phyloP scores from a whole-genome alignment of 2,329 filamentous ascomycete genomes.

The Akanthomyces lecanii region DNA sequence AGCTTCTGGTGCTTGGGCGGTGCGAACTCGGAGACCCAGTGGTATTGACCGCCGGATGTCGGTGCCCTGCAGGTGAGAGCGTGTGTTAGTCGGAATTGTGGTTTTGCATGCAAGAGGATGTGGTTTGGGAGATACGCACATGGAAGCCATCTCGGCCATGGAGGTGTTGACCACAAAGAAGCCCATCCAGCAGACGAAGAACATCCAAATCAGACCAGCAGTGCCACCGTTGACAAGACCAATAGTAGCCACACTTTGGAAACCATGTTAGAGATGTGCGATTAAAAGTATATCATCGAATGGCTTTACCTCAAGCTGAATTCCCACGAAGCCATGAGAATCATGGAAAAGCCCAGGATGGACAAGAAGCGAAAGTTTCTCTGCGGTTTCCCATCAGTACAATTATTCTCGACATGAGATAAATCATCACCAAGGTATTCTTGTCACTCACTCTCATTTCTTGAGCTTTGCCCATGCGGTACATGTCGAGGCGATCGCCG shows the following conservation, averaged over 20 bases:
- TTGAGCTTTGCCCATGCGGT: slow-evolving; percentile 46
- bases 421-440: not conserved
- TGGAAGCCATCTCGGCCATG: slow-evolving; percentile 48
- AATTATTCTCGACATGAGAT: no score
- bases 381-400: slow-evolving; percentile 19
- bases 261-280: not conserved
- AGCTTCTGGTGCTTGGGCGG: slow-evolving; percentile 45
- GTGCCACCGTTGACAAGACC: slow-evolving; percentile 40
- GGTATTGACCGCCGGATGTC: slow-evolving; percentile 53
- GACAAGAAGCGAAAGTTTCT: slow-evolving; percentile 43
- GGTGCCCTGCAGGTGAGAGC: slow-evolving; percentile 37
- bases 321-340: slow-evolving; percentile 44
- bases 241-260: slow-evolving; percentile 18
- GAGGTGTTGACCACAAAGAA: slow-evolving; percentile 37
- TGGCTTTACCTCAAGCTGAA: slow-evolving; percentile 33
- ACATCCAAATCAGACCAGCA: slow-evolving; percentile 43
- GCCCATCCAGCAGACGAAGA: slow-evolving; percentile 36
- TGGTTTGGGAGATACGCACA: slow-evolving; percentile 26
- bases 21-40: slow-evolving; percentile 29
- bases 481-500: slow-evolving; percentile 41
- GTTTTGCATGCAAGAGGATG: not conserved
- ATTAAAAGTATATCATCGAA: not conserved
- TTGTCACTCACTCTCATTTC: slow-evolving; percentile 37
- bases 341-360: slow-evolving; percentile 45
- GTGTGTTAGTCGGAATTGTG: not conserved